phyloP scores from a whole-genome alignment of 2,329 filamentous ascomycete genomes.

The Coleophoma crateriformis region DNA sequence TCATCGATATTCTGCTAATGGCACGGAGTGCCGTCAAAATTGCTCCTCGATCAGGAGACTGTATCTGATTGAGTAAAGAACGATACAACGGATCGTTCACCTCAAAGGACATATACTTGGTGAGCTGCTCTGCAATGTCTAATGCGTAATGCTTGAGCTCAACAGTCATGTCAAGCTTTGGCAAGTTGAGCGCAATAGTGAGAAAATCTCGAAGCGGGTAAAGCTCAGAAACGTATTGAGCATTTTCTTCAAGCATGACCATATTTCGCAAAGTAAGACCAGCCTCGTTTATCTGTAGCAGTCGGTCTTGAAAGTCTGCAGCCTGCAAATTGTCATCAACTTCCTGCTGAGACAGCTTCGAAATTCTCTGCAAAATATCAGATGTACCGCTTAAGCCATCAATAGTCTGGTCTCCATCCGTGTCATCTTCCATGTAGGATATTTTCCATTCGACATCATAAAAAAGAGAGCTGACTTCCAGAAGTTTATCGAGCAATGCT shows the following conservation, averaged over 20 bases:
- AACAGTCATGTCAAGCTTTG: conserved; percentile 62
- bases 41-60: conserved; percentile 71
- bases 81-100: conserved; percentile 74
- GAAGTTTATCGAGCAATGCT: conserved; percentile 76
- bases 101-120: conserved; percentile 70
- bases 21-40: conserved; percentile 77
- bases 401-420: conserved; percentile 46
- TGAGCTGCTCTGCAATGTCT: conserved; percentile 87
- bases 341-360: conserved; percentile 52
- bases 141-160: conserved; percentile 89
- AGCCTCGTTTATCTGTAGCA: conserved; percentile 80
- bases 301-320: conserved; percentile 60
- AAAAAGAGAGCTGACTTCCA: conserved; percentile 74
- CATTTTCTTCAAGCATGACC: conserved; percentile 90
- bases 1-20: conserved; percentile 83
- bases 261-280: conserved; percentile 89
- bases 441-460: conserved; percentile 80
- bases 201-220: conserved; percentile 74
- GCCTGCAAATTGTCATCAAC: conserved; percentile 67
- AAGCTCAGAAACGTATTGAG: conserved; percentile 70
- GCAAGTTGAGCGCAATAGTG: conserved; percentile 75
- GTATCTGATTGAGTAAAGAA: conserved; percentile 60
- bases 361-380: conserved; percentile 68
- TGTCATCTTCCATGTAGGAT: conserved; percentile 60
- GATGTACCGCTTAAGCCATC: conserved; percentile 63